These are phyloP conservation scores for Naganishia friedmannii DNA, from an alignment of 768 basidiomycete species.

Conservation along the genomic window DNA sequence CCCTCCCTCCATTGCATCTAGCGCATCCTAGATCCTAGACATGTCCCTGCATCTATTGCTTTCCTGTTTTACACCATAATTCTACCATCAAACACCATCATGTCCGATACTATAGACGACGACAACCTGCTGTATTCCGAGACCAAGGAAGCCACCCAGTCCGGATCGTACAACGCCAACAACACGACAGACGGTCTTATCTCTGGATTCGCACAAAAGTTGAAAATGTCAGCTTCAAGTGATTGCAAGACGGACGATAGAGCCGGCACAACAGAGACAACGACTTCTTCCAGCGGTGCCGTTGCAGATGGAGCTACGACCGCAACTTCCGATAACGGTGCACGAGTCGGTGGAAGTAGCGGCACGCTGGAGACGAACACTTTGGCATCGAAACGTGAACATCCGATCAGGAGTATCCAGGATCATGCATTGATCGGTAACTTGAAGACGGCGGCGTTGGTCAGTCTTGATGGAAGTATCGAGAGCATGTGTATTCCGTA, in stretches of 20 bases:
- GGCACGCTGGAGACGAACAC: slow-evolving; percentile 4
- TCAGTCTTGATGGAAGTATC: slow-evolving; percentile 55
- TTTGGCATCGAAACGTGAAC: slow-evolving; percentile 15
- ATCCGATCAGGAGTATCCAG: slow-evolving; percentile 45
- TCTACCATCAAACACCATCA: neutral
- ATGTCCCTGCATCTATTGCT: no score
- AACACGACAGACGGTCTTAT: neutral
- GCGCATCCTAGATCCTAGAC: no score
- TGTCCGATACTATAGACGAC: slow-evolving; percentile 12
- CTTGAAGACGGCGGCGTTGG: slow-evolving; percentile 48
- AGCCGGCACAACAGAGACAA: neutral
- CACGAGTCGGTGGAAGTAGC: slow-evolving; percentile 11
- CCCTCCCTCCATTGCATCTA: no score
- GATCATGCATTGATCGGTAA: slow-evolving; percentile 53
- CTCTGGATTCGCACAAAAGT: neutral
- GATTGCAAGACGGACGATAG: neutral
- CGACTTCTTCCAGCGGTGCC: no score
- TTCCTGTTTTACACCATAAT: no score
- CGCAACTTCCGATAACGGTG: neutral
- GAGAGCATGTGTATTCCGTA: slow-evolving; percentile 90
- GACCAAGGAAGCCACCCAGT: neutral
- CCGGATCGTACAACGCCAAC: neutral
- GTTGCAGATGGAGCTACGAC: no score
- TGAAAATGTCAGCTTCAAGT: neutral
- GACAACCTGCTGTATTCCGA: neutral